Percentiles rank a stretch among this genome's conserved stretches.
Evolutionary conservation across 768 basidiomycete species (phyloP).

Genomic region (Boletus barrowsii): DNA sequence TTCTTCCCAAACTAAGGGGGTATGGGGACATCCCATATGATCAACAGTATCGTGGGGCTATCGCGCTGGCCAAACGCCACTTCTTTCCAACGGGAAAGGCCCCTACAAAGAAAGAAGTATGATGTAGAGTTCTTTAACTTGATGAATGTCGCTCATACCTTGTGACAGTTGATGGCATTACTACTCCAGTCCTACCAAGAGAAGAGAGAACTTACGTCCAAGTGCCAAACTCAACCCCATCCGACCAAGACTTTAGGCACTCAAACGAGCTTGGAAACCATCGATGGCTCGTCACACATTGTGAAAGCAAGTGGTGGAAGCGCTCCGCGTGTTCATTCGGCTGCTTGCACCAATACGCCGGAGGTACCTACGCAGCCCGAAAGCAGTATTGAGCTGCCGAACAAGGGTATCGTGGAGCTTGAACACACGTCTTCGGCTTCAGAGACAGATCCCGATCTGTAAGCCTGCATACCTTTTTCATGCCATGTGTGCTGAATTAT

Average conservation of each 20-base stretch:
- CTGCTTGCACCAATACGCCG: neutral
- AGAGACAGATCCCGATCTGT: constrained; percentile 6
- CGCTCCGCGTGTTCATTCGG: neutral
- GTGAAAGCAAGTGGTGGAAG: neutral
- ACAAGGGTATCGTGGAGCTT: neutral
- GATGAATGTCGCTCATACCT: neutral
- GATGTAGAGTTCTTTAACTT: neutral
- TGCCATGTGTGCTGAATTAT: neutral
- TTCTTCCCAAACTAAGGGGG: constrained; percentile 29
- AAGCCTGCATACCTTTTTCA: neutral
- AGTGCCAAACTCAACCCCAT: neutral
- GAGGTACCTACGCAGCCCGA: neutral
- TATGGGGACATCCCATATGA: constrained; percentile 28
- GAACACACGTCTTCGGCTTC: neutral
- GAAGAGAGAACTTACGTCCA: constrained; percentile 9
- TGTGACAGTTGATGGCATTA: constrained; percentile 19
- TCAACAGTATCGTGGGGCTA: constrained; percentile 25
- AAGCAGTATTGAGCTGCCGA: neutral
- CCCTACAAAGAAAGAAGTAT: constrained; percentile 28
- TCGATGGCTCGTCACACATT: neutral
- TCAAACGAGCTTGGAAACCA: constrained; percentile 18
- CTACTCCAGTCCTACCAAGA: constrained; percentile 27
- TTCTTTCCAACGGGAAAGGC: constrained; percentile 23
- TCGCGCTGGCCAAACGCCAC: constrained; percentile 28
- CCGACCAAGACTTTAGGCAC: constrained; percentile 15